Evolutionary conservation across 73 alveolate species (phyloP).

Genomic region (Durusdinium trenchii): DNA sequence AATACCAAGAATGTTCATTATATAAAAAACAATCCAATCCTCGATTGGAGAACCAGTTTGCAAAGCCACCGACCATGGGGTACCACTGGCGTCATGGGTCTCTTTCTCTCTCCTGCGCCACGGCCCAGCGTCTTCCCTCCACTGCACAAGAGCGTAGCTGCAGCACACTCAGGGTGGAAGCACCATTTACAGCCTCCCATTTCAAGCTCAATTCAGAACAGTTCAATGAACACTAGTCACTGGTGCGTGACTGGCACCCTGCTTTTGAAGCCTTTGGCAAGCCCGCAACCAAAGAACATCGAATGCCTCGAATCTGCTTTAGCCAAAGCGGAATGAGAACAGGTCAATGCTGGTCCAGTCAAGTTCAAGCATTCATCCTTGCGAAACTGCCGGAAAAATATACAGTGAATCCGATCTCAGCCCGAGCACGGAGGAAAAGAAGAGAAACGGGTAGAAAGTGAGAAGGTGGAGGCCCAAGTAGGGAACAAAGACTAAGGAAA

Average conservation of each 20-base stretch:
- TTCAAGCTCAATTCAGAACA: neutral
- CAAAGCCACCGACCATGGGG: neutral
- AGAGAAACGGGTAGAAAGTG: too few relatives aligned
- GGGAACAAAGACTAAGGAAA: too few relatives aligned
- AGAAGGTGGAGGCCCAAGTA: too few relatives aligned
- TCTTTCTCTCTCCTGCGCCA: constrained; percentile 21
- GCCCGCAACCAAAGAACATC: neutral
- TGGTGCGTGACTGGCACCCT: neutral
- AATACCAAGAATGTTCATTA: neutral
- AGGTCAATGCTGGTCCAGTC: too few relatives aligned
- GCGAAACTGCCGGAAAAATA: too few relatives aligned
- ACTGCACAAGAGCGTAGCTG: constrained; percentile 59
- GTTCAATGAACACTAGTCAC: neutral
- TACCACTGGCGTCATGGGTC: neutral
- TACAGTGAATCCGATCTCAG: too few relatives aligned
- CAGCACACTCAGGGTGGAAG: constrained; percentile 21
- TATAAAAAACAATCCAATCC: neutral
- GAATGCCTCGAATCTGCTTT: neutral
- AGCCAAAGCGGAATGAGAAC: too few relatives aligned
- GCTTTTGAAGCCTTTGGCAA: neutral
- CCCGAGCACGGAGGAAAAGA: too few relatives aligned
- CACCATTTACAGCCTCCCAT: neutral
- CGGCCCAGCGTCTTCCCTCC: constrained; percentile 62
- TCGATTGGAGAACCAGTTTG: neutral
- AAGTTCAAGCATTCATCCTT: too few relatives aligned